Percentiles rank a stretch among this genome's conserved stretches.
phyloP scores from a whole-genome alignment of 805 yeast species.

The Diddensiella transvaalensis region DNA sequence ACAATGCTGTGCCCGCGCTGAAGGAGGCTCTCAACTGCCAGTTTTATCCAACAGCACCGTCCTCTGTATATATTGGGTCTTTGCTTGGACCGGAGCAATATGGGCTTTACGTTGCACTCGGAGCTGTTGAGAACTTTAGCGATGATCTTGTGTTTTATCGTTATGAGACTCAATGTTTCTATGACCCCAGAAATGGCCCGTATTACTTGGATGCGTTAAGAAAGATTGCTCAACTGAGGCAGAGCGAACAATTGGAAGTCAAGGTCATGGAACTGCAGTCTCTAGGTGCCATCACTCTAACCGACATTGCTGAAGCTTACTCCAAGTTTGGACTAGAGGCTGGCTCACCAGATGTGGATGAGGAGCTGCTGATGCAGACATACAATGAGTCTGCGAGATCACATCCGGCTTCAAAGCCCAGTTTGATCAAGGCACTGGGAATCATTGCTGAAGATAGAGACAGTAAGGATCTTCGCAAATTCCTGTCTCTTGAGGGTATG shows the following conservation, averaged over 20 bases:
- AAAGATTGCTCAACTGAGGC: constrained; percentile 47
- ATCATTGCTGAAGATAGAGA: constrained; percentile 19
- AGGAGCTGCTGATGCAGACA: constrained; percentile 14
- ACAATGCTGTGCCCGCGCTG: constrained; percentile 12
- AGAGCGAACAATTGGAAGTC: constrained; percentile 44
- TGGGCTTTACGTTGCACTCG: constrained; percentile 43
- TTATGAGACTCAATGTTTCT: constrained; percentile 39
- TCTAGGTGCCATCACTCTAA: constrained; percentile 50
- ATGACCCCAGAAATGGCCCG: constrained; percentile 47
- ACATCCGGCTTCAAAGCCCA: constrained; percentile 10
- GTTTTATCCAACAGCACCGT: constrained; percentile 10
- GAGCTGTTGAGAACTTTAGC: constrained; percentile 45
- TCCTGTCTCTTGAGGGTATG: constrained; percentile 43
- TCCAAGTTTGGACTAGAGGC: constrained; percentile 32
- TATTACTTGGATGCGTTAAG: constrained; percentile 56
- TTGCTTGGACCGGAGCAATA: constrained; percentile 17
- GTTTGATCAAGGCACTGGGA: constrained; percentile 18
- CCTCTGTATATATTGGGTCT: background rate
- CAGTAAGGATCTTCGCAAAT: constrained; percentile 13
- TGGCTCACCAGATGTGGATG: constrained; percentile 18
- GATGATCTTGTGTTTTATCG: constrained; percentile 47
- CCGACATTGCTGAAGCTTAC: constrained; percentile 43
- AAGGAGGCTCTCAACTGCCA: constrained; percentile 5
- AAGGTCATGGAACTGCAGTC: constrained; percentile 46
- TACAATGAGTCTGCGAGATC: constrained; percentile 11